These are phyloP conservation scores for Dothideomycetes sp. DNA, from an alignment of 2,329 filamentous ascomycete species.

Conservation along the genomic window DNA sequence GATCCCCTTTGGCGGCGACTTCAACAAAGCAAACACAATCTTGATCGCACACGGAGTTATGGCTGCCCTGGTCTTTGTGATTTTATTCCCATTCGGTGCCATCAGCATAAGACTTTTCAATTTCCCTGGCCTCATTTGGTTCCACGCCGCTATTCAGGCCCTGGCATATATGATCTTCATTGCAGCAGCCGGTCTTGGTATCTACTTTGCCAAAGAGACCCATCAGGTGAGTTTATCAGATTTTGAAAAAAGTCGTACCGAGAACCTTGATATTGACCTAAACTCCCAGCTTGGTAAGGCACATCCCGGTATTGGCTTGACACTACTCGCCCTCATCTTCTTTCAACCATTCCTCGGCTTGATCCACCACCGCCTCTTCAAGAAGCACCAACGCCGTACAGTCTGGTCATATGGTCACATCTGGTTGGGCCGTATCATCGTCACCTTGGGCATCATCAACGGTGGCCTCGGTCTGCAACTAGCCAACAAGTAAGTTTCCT, in stretches of 20 bases:
- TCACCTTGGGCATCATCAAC: constrained; percentile 14
- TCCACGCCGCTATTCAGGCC: constrained; percentile 40
- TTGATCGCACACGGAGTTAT: constrained; percentile 36
- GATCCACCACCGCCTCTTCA: constrained; percentile 44
- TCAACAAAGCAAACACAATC: neutral
- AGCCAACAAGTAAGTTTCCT: constrained; percentile 8
- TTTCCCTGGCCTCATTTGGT: constrained; percentile 35
- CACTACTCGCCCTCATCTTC: constrained; percentile 42
- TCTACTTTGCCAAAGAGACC: constrained; percentile 38
- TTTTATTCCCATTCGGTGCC: constrained; percentile 36
- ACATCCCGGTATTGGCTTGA: constrained; percentile 47
- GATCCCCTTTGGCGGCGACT: constrained; percentile 6
- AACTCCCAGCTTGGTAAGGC: constrained; percentile 27
- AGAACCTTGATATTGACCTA: neutral
- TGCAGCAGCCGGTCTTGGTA: constrained; percentile 42
- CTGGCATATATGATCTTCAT: constrained; percentile 40
- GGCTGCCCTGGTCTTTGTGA: constrained; percentile 35
- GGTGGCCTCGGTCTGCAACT: constrained; percentile 14
- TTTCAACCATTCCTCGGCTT: constrained; percentile 46
- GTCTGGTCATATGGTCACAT: constrained; percentile 31
- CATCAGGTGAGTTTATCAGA: constrained; percentile 21
- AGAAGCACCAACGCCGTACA: constrained; percentile 36
- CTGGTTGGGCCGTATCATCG: constrained; percentile 19
- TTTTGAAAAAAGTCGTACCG: no score
- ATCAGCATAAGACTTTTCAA: constrained; percentile 35